Percentiles rank a stretch among this genome's conserved stretches.
Conservation (phyloP, 148 eudicot species). For the Nepenthes mirabilis region DNA sequence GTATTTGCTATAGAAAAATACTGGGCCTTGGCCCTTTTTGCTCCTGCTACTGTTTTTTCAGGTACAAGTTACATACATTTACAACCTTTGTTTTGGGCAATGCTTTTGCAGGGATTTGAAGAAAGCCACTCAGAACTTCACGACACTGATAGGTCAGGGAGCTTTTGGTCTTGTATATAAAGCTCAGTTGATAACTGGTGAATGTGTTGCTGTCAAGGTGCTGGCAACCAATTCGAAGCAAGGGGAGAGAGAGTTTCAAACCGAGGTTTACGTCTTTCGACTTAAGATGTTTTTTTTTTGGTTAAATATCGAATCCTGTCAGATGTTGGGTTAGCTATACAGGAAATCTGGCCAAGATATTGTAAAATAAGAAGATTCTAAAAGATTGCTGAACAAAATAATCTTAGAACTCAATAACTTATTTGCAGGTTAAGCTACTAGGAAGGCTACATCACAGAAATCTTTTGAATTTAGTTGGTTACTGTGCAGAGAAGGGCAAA, state of each 20-base stretch:
- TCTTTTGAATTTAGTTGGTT: slow-evolving; percentile 90
- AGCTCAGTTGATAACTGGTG: slow-evolving; percentile 84
- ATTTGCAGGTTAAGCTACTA: slow-evolving; percentile 60
- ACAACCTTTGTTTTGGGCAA: not conserved
- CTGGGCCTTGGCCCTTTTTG: too few relatives aligned
- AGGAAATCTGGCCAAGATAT: not conserved
- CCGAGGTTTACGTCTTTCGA: slow-evolving; percentile 43
- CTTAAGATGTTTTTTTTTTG: not conserved
- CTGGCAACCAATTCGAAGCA: slow-evolving; percentile 83
- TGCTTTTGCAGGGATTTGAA: slow-evolving; percentile 61
- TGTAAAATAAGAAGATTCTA: not conserved
- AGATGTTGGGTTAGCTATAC: not conserved
- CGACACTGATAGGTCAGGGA: slow-evolving; percentile 84
- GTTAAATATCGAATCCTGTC: too few relatives aligned
- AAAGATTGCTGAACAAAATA: not conserved
- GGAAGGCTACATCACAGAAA: slow-evolving; percentile 95
- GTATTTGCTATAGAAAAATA: too few relatives aligned
- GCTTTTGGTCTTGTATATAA: slow-evolving; percentile 92
- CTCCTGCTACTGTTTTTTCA: too few relatives aligned
- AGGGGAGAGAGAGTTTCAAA: slow-evolving; percentile 83
- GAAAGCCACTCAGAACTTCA: slow-evolving; percentile 83
- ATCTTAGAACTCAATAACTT: not conserved
- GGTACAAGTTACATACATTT: not conserved
- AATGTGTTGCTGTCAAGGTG: slow-evolving; percentile 87
- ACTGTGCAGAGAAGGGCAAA: slow-evolving; percentile 82